Evolutionary conservation across 179 eudicot genomes (phyloP).

Genomic region (Beta lomatogona): DNA sequence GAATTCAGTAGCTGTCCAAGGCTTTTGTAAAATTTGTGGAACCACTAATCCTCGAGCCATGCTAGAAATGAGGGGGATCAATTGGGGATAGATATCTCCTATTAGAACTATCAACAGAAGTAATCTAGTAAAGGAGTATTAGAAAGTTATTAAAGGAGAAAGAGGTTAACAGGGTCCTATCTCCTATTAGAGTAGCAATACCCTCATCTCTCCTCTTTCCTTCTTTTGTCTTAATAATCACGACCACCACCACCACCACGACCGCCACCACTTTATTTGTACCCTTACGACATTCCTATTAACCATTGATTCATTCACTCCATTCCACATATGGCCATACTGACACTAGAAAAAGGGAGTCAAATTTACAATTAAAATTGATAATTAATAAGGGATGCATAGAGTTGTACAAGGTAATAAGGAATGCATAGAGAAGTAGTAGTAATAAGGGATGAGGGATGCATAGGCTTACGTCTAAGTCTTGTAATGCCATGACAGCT

Average conservation of each 20-base stretch:
- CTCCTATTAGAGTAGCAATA: background rate
- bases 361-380: background rate
- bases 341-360: background rate
- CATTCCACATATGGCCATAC: background rate
- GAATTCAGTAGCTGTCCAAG: no score
- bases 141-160: no score
- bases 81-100: background rate
- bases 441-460: background rate
- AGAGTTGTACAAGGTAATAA: background rate
- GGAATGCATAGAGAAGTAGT: background rate
- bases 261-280: background rate
- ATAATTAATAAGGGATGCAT: background rate
- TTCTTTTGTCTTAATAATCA: background rate
- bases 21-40: no score
- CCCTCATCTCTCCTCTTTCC: background rate
- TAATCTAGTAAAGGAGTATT: no score
- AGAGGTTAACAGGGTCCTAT: background rate
- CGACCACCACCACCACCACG: background rate
- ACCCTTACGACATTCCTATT: background rate
- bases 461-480: conserved; percentile 61
- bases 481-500: conserved; percentile 72
- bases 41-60: no score
- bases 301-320: background rate
- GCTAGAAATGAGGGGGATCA: background rate
- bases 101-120: no score